These are phyloP conservation scores for Amaranthus tricolor DNA, from an alignment of 179 eudicot genomes.

Conservation along the genomic window DNA sequence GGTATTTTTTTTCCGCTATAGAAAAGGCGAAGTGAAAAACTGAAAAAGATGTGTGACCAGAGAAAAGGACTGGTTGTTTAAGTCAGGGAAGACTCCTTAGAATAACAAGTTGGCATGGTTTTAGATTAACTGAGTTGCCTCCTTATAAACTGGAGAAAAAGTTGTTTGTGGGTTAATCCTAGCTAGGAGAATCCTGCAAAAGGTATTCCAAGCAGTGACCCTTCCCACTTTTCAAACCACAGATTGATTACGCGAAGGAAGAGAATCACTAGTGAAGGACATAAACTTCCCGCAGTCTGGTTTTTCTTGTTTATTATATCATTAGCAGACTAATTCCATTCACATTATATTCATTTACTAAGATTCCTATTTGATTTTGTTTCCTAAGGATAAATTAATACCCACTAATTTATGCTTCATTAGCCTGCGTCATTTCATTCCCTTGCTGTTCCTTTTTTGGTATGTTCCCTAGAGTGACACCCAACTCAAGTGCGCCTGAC, in stretches of 20 bases:
- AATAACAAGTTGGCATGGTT: slow-evolving; percentile 32
- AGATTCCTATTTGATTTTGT: slow-evolving; percentile 26
- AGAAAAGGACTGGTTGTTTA: slow-evolving; percentile 8
- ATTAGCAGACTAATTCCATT: slow-evolving; percentile 12
- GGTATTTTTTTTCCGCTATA: neutral
- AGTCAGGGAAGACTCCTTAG: slow-evolving; percentile 25
- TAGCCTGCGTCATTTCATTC: slow-evolving; percentile 22
- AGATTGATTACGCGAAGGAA: slow-evolving; percentile 29
- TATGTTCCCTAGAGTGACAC: slow-evolving; percentile 24
- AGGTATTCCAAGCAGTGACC: slow-evolving; percentile 29
- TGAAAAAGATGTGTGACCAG: neutral
- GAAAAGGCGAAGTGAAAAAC: slow-evolving; percentile 5
- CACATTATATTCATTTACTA: slow-evolving; percentile 14
- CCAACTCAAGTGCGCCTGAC: slow-evolving; percentile 10
- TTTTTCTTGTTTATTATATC: slow-evolving; percentile 21
- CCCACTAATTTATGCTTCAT: slow-evolving; percentile 18
- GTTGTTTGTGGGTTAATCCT: slow-evolving; percentile 44
- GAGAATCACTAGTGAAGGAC: slow-evolving; percentile 32
- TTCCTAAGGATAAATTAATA: slow-evolving; percentile 15
- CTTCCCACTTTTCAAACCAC: slow-evolving; percentile 42
- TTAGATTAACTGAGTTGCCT: slow-evolving; percentile 29
- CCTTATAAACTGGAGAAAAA: slow-evolving; percentile 50
- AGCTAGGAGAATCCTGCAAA: slow-evolving; percentile 49
- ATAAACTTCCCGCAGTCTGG: slow-evolving; percentile 13
- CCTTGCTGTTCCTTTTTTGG: slow-evolving; percentile 16